Percentiles rank a stretch among this genome's conserved stretches.
phyloP scores from a whole-genome alignment of 352 stramenopile genomes.

The Pythium insidiosum region DNA sequence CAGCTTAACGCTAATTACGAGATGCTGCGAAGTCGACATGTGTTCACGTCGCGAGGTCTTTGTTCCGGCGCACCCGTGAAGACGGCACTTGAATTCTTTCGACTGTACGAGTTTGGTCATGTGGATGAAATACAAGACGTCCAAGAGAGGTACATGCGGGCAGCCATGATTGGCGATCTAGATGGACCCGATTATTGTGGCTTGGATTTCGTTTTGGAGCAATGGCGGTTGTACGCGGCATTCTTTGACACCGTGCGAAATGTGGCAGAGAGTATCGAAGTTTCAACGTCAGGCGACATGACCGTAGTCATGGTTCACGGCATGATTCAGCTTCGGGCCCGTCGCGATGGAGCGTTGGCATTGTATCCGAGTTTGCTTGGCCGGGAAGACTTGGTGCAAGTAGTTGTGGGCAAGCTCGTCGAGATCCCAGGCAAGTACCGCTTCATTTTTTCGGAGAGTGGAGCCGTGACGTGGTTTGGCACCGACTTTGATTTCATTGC shows the following conservation, averaged over 20 bases:
- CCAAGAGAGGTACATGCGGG: constrained; percentile 46
- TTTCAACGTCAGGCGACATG: constrained; percentile 23
- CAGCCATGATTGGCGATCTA: constrained; percentile 33
- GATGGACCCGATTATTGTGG: constrained; percentile 42
- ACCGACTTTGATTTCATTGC: constrained; percentile 50
- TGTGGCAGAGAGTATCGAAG: constrained; percentile 18
- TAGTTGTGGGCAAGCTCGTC: constrained; percentile 30
- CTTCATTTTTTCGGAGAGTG: constrained; percentile 41
- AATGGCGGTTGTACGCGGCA: constrained; percentile 42
- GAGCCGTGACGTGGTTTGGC: constrained; percentile 42
- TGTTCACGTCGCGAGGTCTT: constrained; percentile 23
- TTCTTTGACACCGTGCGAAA: constrained; percentile 35
- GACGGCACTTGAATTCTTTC: constrained; percentile 43
- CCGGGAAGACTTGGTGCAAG: constrained; percentile 39
- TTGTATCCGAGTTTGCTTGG: constrained; percentile 33
- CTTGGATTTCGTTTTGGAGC: constrained; percentile 33
- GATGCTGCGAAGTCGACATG: constrained; percentile 20
- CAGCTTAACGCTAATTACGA: constrained; percentile 24
- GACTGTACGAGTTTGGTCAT: constrained; percentile 24
- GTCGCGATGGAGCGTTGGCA: constrained; percentile 25
- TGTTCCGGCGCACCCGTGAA: constrained; percentile 19
- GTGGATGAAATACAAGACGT: constrained; percentile 6
- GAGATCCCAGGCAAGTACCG: constrained; percentile 30
- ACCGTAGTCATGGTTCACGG: constrained; percentile 41
- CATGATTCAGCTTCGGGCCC: constrained; percentile 26